Evolutionary conservation across 2,329 filamentous ascomycete genomes (phyloP).

Genomic region (Fusarium tanahbumbuense): DNA sequence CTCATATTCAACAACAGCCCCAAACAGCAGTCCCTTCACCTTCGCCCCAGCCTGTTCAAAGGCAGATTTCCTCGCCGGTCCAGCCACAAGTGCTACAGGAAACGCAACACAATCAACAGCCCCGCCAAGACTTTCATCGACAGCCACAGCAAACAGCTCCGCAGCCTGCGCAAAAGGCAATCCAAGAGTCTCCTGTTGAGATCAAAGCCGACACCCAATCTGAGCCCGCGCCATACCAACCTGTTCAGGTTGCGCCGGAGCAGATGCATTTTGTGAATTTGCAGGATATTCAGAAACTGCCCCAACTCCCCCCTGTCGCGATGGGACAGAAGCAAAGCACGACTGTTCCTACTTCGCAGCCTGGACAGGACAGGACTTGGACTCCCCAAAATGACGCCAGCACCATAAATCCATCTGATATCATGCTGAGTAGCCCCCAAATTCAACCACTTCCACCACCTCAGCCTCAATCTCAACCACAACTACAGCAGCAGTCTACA

Average conservation of each 20-base stretch:
- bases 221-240: slow-evolving; percentile 34
- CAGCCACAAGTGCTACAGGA: slow-evolving; percentile 34
- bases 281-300: slow-evolving; percentile 53
- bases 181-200: slow-evolving; percentile 29
- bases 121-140: slow-evolving; percentile 22
- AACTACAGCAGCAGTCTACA: slow-evolving; percentile 18
- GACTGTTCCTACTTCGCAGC: slow-evolving; percentile 14
- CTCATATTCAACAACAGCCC: slow-evolving; percentile 29
- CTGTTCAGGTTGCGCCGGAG: slow-evolving; percentile 39
- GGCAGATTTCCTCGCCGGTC: slow-evolving; percentile 18
- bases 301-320: slow-evolving; percentile 44
- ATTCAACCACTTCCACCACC: slow-evolving; percentile 22
- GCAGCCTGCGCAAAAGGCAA: slow-evolving; percentile 32
- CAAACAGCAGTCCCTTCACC: slow-evolving; percentile 13
- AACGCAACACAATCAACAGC: slow-evolving; percentile 29
- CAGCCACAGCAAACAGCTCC: slow-evolving; percentile 30
- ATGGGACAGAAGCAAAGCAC: slow-evolving; percentile 42
- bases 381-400: slow-evolving; percentile 32
- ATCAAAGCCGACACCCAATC: slow-evolving; percentile 13
- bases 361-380: slow-evolving; percentile 26
- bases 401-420: slow-evolving; percentile 44
- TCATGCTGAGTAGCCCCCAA: slow-evolving; percentile 41
- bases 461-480: slow-evolving; percentile 26
- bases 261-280: slow-evolving; percentile 53
- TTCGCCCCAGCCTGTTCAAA: slow-evolving; percentile 28